phyloP scores from a whole-genome alignment of 2,329 filamentous ascomycete genomes.

The Gliomastix tumulicola region DNA sequence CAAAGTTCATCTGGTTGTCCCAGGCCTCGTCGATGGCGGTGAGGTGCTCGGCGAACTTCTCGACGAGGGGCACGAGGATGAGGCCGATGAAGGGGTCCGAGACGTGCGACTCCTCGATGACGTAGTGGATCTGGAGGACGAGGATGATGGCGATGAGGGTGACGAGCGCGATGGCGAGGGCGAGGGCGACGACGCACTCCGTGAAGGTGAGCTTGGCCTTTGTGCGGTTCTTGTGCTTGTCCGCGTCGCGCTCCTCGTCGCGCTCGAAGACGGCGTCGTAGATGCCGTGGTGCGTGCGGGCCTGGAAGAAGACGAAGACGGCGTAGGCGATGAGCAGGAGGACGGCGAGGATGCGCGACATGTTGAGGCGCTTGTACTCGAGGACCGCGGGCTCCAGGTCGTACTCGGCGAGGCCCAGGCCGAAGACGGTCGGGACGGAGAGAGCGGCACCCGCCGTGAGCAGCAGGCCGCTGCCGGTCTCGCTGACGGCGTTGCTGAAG shows the following conservation, averaged over 20 bases:
- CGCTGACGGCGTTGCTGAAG: slow-evolving; percentile 70
- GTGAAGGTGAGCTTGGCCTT: slow-evolving; percentile 68
- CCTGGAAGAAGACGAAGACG: slow-evolving; percentile 65
- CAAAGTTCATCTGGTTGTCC: slow-evolving; percentile 79
- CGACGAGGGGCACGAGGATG: slow-evolving; percentile 74
- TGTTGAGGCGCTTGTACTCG: slow-evolving; percentile 45
- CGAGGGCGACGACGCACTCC: slow-evolving; percentile 62
- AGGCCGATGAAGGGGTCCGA: slow-evolving; percentile 56
- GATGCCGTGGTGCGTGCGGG: slow-evolving; percentile 69
- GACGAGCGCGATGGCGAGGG: slow-evolving; percentile 59
- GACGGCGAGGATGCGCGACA: slow-evolving; percentile 65
- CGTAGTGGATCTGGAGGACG: slow-evolving; percentile 62
- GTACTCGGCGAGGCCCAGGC: slow-evolving; percentile 30
- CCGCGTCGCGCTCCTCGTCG: slow-evolving; percentile 62
- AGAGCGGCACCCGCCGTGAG: slow-evolving; percentile 54
- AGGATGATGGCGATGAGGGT: slow-evolving; percentile 67
- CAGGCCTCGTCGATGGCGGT: slow-evolving; percentile 81
- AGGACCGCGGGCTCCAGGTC: slow-evolving; percentile 30
- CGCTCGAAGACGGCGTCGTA: slow-evolving; percentile 67
- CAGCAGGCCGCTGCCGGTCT: slow-evolving; percentile 71
- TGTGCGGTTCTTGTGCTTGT: slow-evolving; percentile 50
- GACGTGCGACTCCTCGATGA: slow-evolving; percentile 36
- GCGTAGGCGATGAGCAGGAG: slow-evolving; percentile 64
- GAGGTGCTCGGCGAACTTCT: slow-evolving; percentile 81
- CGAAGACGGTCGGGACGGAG: slow-evolving; percentile 48